Evolutionary conservation across 371 early-diverging fungal genomes (phyloP).

Genomic region (Mortierella polycephala): DNA sequence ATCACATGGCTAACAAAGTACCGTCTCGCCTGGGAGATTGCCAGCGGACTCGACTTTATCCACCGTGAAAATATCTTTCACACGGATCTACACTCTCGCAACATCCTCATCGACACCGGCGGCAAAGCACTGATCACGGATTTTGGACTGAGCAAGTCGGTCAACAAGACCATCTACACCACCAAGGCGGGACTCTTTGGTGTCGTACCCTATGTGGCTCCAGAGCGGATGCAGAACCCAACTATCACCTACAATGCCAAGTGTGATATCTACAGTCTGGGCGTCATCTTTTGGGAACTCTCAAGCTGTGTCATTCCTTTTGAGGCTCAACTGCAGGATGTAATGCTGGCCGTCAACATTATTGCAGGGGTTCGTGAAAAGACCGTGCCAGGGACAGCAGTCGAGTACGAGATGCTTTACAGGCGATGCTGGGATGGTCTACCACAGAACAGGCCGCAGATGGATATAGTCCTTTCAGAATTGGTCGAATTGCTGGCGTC

Average conservation of each 20-base stretch:
- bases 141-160: slow-evolving; percentile 51
- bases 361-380: slow-evolving; percentile 54
- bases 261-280: slow-evolving; percentile 65
- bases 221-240: slow-evolving; percentile 59
- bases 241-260: slow-evolving; percentile 59
- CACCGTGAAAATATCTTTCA: slow-evolving; percentile 94
- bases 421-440: slow-evolving; percentile 56
- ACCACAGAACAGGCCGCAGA: slow-evolving; percentile 46
- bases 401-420: slow-evolving; percentile 55
- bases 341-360: slow-evolving; percentile 55
- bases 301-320: slow-evolving; percentile 56
- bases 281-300: slow-evolving; percentile 64
- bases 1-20: slow-evolving; percentile 52
- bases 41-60: slow-evolving; percentile 51
- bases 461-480: slow-evolving; percentile 52
- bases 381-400: slow-evolving; percentile 50
- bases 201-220: slow-evolving; percentile 68
- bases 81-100: slow-evolving; percentile 96
- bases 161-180: slow-evolving; percentile 53
- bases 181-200: slow-evolving; percentile 55
- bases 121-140: slow-evolving; percentile 53
- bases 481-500: slow-evolving; percentile 44
- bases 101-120: slow-evolving; percentile 78
- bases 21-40: slow-evolving; percentile 48
- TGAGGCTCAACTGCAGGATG: slow-evolving; percentile 50